Evolutionary conservation across 805 yeast species (phyloP), one percentile per base, ranked within the genome.

Genomic region (Zygosaccharomyces bailii): DNA sequence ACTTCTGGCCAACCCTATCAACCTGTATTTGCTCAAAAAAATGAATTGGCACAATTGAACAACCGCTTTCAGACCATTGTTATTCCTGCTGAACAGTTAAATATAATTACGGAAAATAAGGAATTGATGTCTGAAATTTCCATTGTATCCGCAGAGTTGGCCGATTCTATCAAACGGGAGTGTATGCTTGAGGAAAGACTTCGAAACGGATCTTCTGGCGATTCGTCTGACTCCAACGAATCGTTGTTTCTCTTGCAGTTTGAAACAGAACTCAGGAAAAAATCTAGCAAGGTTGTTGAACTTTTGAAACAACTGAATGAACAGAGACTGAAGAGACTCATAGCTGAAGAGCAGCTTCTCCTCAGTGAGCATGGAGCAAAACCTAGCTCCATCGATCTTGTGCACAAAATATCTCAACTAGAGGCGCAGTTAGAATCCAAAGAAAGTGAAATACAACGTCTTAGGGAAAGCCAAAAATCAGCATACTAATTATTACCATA

Each of bases 81-180:
- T 6, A 74, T 82, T 42, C 72, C 81, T 1, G 73, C 79, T 31
- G 84, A 80, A 17, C 88, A 84, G 52, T 59, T 81, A 42, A 80
- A 81, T 1, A 67, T 84, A 5, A 70, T 84, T 67, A 76, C 71
- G 27, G 79, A 84, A 42, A 83, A 80, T 49, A 72, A 72, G 39
- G 75, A 73, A 19, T 61, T 85, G 31, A 69, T 83, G 53, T 72
- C 75, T 44, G 91, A 85, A 56, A 63, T 86, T 32, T 83, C 81
- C 47, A 56, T 84, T 18, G 82, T 86, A 1, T 81, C 90, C 1
- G 75, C 76, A 19, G 95, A 85, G 55, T 68, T 86, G 39, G 90
- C 89, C 0, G 78, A 78, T 18, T 80, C 90, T 0, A 82, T 85
- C 36, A 75, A 78, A 43, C 68, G 93, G 32, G 95, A 86, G 59